Conservation (phyloP, 768 basidiomycete species). For the Boletus vermiculosoides region DNA sequence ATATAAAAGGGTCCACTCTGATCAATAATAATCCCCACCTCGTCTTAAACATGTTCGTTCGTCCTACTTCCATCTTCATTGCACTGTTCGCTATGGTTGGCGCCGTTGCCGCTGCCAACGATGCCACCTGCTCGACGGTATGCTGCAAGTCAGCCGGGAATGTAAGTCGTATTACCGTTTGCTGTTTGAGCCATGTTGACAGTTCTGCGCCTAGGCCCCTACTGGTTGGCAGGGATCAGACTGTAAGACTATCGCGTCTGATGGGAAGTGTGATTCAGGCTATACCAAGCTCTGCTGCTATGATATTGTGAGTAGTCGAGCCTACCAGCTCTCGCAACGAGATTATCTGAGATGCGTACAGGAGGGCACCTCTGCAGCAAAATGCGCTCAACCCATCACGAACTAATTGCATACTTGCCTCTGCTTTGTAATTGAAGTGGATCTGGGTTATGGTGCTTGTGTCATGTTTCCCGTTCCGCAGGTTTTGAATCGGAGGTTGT, state of each 20-base stretch:
- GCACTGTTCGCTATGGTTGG: no score
- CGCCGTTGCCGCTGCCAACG: no score
- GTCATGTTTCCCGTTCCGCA: not conserved
- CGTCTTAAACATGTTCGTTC: no score
- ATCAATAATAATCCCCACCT: no score
- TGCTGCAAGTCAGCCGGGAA: not conserved
- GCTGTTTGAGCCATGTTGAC: not conserved
- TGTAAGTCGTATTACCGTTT: not conserved
- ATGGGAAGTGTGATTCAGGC: not conserved
- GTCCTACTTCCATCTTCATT: no score
- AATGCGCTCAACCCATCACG: not conserved
- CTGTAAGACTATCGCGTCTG: not conserved
- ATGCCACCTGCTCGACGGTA: not conserved
- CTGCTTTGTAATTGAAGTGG: not conserved
- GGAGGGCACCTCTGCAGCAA: not conserved
- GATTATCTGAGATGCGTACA: not conserved
- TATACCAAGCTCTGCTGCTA: conserved; percentile 9
- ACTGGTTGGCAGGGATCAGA: not conserved
- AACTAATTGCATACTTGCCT: not conserved
- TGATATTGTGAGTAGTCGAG: not conserved
- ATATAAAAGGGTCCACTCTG: no score
- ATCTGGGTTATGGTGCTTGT: not conserved
- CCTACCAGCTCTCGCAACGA: not conserved
- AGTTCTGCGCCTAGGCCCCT: not conserved
- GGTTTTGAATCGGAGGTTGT: no score